phyloP scores from a whole-genome alignment of 1,139 yeast genomes.

The Pichia sp. region DNA sequence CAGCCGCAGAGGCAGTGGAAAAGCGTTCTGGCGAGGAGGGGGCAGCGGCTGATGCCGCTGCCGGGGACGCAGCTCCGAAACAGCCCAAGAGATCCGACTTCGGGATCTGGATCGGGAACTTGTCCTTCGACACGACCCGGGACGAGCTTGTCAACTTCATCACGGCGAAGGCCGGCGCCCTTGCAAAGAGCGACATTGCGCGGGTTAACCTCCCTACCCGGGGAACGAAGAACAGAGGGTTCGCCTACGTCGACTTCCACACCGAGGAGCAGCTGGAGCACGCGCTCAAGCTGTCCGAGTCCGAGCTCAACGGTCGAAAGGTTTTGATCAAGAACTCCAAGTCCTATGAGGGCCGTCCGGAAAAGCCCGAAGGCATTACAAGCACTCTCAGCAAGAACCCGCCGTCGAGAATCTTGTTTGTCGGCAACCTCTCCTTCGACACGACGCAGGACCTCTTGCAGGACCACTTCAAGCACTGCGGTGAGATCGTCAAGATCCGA shows the following conservation, averaged over 20 bases:
- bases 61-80: background rate
- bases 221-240: conserved; percentile 65
- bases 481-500: conserved; percentile 74
- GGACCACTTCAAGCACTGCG: conserved; percentile 75
- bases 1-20: background rate
- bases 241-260: conserved; percentile 86
- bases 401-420: conserved; percentile 83
- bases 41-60: conserved; percentile 6
- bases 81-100: conserved; percentile 43
- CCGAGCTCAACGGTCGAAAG: conserved; percentile 74
- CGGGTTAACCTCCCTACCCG: conserved; percentile 66
- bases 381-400: conserved; percentile 60
- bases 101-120: conserved; percentile 94
- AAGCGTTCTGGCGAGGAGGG: background rate
- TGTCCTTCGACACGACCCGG: conserved; percentile 77
- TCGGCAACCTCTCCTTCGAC: conserved; percentile 90
- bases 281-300: conserved; percentile 67
- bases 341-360: conserved; percentile 87
- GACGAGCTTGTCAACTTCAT: conserved; percentile 70
- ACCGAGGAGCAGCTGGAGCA: conserved; percentile 57
- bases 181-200: conserved; percentile 47
- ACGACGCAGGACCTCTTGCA: conserved; percentile 78
- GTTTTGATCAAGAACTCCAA: conserved; percentile 76
- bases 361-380: conserved; percentile 32
- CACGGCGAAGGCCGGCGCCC: conserved; percentile 50